Base-by-base conservation (phyloP, 2,329 filamentous ascomycete species). In the Neonectria hederae region DNA sequence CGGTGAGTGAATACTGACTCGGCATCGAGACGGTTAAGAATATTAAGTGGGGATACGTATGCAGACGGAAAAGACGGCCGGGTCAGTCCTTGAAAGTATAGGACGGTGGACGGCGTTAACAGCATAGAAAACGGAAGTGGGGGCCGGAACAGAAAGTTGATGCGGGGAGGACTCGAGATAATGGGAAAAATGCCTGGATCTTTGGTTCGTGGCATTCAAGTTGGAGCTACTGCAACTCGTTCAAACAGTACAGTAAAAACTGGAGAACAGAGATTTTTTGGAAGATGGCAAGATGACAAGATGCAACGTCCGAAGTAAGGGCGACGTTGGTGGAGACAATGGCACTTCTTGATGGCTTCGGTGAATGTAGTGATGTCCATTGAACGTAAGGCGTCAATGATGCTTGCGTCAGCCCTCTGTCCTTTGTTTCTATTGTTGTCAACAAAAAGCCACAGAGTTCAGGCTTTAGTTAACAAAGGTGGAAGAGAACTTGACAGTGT, bases 81-180 rank as follows among this genome's bases (percentile, higher is more conserved):
- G n/a, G 38, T 9, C 32, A 19, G 52, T 32, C 32, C 32, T 26
- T 43, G 26, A 6, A 45, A 46, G 24, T 10, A 17, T 3, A 46
- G 30, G 48, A 21, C 43, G 28, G 38, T 54, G 30, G 30, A 54
- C 54, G 48, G 46, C 32, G 7, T 42, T 42, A 21, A 42, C 38
- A 10, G 9, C 9, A 49, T 53, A 45, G 38, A 63, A 60, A 59
- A 65, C 54, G 42, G 65, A 70, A 62, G 69, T 59, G 57, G 57
- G 28, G 45, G 38, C 38, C 48, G 28, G 28, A 35, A n/a, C 17
- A n/a, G 26, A 11, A n/a, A 21, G 19, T 19, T n/a, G 21, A 9
- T 24, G 43, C 17, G 43, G 13, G 43, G 38, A 38, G 13, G 14
- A 53, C 28, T 30, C 32, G 28, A 13, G n/a, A 43, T 46, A 53